Evolutionary conservation across 2,329 filamentous ascomycete genomes (phyloP).

Genomic region (Xylariaceae sp.): DNA sequence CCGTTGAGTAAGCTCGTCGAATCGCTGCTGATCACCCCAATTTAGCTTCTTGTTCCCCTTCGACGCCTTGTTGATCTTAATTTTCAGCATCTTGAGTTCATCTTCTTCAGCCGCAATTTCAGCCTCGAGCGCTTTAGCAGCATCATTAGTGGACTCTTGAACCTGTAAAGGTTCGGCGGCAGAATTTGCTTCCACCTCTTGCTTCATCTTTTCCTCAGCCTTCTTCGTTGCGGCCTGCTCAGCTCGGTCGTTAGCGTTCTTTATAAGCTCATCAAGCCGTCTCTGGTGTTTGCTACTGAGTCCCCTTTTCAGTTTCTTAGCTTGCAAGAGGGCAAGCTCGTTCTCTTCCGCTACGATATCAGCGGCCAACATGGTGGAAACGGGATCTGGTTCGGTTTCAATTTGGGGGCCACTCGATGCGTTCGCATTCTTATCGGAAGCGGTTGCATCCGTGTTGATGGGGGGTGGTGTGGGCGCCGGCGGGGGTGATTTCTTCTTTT

Average conservation of each 20-base stretch:
- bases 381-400: constrained; percentile 36
- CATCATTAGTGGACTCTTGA: constrained; percentile 19
- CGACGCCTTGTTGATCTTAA: not conserved
- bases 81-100: constrained; percentile 7
- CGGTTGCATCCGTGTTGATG: constrained; percentile 36
- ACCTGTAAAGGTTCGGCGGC: constrained; percentile 14
- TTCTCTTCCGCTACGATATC: constrained; percentile 39
- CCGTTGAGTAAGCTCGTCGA: constrained; percentile 14
- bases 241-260: constrained; percentile 30
- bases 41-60: constrained; percentile 6
- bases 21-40: constrained; percentile 9
- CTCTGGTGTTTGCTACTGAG: constrained; percentile 29
- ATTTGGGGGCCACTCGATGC: constrained; percentile 27
- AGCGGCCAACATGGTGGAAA: constrained; percentile 26
- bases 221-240: constrained; percentile 34
- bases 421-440: constrained; percentile 32
- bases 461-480: constrained; percentile 44
- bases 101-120: constrained; percentile 14
- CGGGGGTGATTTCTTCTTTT: constrained; percentile 43
- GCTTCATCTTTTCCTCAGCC: constrained; percentile 34
- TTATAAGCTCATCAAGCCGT: constrained; percentile 33
- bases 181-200: constrained; percentile 20
- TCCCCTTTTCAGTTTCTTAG: constrained; percentile 29
- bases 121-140: constrained; percentile 17
- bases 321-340: constrained; percentile 30